phyloP scores from a whole-genome alignment of 805 yeast genomes.

The Priceomyces haplophilus region DNA sequence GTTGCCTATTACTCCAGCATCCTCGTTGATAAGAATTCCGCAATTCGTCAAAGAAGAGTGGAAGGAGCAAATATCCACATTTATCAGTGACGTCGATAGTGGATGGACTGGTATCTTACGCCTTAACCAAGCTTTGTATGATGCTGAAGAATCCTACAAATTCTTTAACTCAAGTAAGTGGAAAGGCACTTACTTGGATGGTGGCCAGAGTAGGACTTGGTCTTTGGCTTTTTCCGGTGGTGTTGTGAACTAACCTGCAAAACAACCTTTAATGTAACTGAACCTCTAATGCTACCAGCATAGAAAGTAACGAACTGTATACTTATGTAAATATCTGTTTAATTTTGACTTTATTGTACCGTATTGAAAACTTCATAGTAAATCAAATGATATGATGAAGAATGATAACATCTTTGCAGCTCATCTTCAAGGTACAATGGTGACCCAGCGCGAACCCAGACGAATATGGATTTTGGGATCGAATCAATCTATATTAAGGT shows the following conservation, averaged over 20 bases:
- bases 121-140: slow-evolving; percentile 70
- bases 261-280: no score
- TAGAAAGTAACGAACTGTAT: no score
- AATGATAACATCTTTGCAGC: no score
- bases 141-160: slow-evolving; percentile 58
- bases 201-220: slow-evolving; percentile 66
- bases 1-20: slow-evolving; percentile 69
- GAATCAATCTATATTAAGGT: no score
- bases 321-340: no score
- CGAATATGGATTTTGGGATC: no score
- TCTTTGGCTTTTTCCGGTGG: slow-evolving; percentile 59
- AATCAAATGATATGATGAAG: no score
- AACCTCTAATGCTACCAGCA: no score
- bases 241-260: slow-evolving; percentile 10
- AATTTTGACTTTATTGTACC: no score
- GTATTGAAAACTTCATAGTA: no score
- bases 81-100: slow-evolving; percentile 47
- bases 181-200: slow-evolving; percentile 43
- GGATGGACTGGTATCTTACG: slow-evolving; percentile 77
- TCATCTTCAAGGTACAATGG: no score
- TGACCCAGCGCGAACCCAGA: no score
- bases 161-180: slow-evolving; percentile 46
- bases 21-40: slow-evolving; percentile 56
- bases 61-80: slow-evolving; percentile 45
- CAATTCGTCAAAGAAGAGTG: slow-evolving; percentile 61